These are phyloP conservation scores for Flammula alnicola DNA, from an alignment of 1,284 basidiomycete species.

Conservation along the genomic window DNA sequence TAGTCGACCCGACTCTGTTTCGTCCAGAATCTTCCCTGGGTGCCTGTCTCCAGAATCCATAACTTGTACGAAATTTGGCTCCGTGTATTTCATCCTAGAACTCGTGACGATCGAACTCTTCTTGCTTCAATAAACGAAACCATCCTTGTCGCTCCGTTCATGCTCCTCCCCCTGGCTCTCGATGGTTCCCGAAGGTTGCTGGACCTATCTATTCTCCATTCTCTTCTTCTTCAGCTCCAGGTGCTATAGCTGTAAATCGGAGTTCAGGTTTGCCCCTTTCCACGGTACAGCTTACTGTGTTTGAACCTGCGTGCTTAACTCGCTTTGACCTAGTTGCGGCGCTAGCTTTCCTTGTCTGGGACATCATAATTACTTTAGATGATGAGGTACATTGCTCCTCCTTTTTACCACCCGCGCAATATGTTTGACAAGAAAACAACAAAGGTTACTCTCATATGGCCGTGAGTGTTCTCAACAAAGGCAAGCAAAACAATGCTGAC, in stretches of 20 bases:
- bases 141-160: too few species aligned
- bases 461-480: slow-evolving; percentile 29
- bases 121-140: too few species aligned
- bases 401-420: neutral
- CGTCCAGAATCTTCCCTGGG: too few species aligned
- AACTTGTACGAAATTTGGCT: too few species aligned
- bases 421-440: too few species aligned
- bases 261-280: slow-evolving; percentile 28
- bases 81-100: too few species aligned
- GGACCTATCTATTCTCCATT: slow-evolving; percentile 25
- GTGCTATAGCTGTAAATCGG: slow-evolving; percentile 32
- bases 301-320: neutral
- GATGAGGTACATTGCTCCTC: slow-evolving; percentile 38
- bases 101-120: too few species aligned
- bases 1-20: too few species aligned
- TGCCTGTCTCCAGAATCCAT: too few species aligned
- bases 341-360: slow-evolving; percentile 45
- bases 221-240: slow-evolving; percentile 20
- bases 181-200: neutral
- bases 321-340: slow-evolving; percentile 39
- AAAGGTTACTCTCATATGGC: slow-evolving; percentile 43
- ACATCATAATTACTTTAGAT: slow-evolving; percentile 44
- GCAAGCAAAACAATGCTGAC: neutral
- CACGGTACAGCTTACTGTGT: neutral
- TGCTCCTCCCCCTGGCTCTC: too few species aligned